Conservation (phyloP, 2,329 filamentous ascomycete genomes). For the Aspergillus thermomutatus region DNA sequence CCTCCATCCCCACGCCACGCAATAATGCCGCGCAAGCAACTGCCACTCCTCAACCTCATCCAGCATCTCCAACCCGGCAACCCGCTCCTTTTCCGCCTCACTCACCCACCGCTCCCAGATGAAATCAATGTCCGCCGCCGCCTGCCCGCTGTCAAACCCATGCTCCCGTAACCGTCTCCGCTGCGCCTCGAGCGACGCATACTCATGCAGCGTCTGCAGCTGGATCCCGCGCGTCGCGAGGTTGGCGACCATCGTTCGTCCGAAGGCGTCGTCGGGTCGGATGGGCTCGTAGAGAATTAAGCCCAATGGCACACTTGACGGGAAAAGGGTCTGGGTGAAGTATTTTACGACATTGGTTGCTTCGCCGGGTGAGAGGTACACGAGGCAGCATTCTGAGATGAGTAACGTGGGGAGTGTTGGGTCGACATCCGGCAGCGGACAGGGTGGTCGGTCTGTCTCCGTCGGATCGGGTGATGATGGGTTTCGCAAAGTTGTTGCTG, state of each 20-base stretch:
- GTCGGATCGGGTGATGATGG: conserved; percentile 17
- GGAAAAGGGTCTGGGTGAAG: conserved; percentile 56
- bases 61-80: conserved; percentile 77
- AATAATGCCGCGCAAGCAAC: conserved; percentile 82
- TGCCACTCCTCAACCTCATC: conserved; percentile 96
- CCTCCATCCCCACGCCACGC: conserved; percentile 81
- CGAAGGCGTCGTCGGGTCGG: conserved; percentile 78
- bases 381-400: conserved; percentile 91
- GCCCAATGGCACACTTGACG: conserved; percentile 48
- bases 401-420: conserved; percentile 71
- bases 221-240: conserved; percentile 76
- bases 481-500: conserved; percentile 18
- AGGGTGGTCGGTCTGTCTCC: conserved; percentile 6
- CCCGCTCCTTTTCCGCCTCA: conserved; percentile 69
- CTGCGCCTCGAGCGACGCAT: conserved; percentile 67
- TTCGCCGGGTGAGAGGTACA: conserved; percentile 70
- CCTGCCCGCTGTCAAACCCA: conserved; percentile 60
- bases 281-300: conserved; percentile 88
- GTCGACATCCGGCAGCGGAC: conserved; percentile 47
- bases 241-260: conserved; percentile 87
- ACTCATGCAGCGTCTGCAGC: conserved; percentile 76
- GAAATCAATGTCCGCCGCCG: conserved; percentile 60
- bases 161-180: conserved; percentile 61
- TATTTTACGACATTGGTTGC: conserved; percentile 63
- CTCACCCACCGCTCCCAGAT: conserved; percentile 76